These are phyloP conservation scores for Tetracladium maxilliforme DNA, from an alignment of 2,329 filamentous ascomycete genomes.

Conservation along the genomic window DNA sequence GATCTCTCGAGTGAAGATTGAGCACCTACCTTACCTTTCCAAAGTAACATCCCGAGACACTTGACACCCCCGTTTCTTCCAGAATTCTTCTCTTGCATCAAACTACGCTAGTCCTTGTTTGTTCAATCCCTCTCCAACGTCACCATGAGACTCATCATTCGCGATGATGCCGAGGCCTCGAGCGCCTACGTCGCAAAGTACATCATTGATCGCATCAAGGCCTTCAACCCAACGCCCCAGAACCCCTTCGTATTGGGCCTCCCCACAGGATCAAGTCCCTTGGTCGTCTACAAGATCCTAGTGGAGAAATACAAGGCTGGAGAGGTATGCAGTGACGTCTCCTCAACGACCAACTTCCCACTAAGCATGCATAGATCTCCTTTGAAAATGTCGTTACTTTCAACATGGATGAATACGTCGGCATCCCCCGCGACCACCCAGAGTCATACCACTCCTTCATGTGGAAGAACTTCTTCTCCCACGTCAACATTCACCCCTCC, in stretches of 20 bases:
- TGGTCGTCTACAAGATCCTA: conserved; percentile 63
- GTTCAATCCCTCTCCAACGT: conserved; percentile 4
- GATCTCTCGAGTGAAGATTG: no score
- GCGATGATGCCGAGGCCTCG: conserved; percentile 52
- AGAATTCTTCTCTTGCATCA: no score
- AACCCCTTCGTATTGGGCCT: conserved; percentile 72
- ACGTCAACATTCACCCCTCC: conserved; percentile 63
- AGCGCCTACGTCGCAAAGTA: conserved; percentile 71
- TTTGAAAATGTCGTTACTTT: conserved; percentile 85
- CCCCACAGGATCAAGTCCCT: conserved; percentile 70
- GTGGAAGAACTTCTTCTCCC: conserved; percentile 86
- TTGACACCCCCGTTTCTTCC: no score
- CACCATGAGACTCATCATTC: conserved; percentile 70
- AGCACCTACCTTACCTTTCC: no score
- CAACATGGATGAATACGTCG: conserved; percentile 91
- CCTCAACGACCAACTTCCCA: conserved; percentile 19
- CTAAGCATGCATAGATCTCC: no score
- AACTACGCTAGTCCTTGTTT: no score
- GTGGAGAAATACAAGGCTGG: conserved; percentile 58
- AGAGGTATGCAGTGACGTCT: conserved; percentile 22
- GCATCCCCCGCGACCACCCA: conserved; percentile 66
- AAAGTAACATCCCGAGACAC: no score
- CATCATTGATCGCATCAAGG: conserved; percentile 66
- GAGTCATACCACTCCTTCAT: conserved; percentile 87
- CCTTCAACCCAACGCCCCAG: conserved; percentile 56